Conservation (phyloP, 1,284 basidiomycete genomes). For the Agroathelia rolfsii region DNA sequence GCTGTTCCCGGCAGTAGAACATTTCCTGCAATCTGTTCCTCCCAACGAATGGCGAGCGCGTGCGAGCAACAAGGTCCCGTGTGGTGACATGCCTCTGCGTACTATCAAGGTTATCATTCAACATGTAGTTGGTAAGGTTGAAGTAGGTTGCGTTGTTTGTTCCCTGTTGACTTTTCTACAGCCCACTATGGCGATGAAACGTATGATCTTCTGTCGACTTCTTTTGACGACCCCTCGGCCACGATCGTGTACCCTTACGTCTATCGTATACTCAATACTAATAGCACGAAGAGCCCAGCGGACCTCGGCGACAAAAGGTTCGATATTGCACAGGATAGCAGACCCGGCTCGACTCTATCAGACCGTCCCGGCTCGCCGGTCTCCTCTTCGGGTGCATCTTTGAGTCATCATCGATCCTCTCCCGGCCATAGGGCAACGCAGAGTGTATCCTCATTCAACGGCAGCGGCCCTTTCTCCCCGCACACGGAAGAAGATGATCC, state of each 20-base stretch:
- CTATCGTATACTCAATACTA: constrained; percentile 74
- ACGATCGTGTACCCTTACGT: constrained; percentile 81
- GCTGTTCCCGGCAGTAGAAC: constrained; percentile 89
- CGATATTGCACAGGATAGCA: constrained; percentile 27
- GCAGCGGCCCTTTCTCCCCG: constrained; percentile 34
- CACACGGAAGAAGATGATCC: constrained; percentile 67
- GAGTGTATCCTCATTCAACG: constrained; percentile 49
- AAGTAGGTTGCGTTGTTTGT: neutral
- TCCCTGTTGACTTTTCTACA: constrained; percentile 24
- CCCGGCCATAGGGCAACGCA: constrained; percentile 58
- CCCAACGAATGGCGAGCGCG: constrained; percentile 94
- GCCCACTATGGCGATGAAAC: constrained; percentile 73
- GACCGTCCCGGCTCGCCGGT: constrained; percentile 58
- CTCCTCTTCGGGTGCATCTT: constrained; percentile 42
- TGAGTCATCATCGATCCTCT: constrained; percentile 41
- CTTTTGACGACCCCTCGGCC: constrained; percentile 75
- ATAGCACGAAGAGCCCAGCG: constrained; percentile 34
- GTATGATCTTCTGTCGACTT: constrained; percentile 68
- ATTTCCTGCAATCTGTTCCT: constrained; percentile 87
- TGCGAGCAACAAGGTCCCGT: constrained; percentile 82
- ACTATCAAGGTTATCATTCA: constrained; percentile 98
- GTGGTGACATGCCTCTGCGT: constrained; percentile 93
- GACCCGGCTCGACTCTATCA: constrained; percentile 44
- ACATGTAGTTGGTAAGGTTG: constrained; percentile 78
- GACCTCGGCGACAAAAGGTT: constrained; percentile 28